phyloP scores from a whole-genome alignment of 164 flowering plant species.

The Santalum album region DNA sequence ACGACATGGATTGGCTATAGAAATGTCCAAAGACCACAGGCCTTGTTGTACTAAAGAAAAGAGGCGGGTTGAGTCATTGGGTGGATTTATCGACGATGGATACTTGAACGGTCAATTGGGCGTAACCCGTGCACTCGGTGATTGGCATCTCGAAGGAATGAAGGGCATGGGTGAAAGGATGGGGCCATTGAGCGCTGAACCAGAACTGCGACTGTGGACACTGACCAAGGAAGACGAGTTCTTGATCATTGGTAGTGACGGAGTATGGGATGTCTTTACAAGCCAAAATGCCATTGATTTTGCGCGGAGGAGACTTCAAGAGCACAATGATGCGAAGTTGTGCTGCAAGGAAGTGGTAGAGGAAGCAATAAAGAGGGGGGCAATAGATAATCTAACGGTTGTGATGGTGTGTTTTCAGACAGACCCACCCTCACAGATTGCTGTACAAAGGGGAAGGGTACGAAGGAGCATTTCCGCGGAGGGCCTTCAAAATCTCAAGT shows the following conservation, averaged over 20 bases:
- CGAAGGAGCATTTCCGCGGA: constrained; percentile 77
- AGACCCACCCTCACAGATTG: constrained; percentile 49
- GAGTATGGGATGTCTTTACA: constrained; percentile 88
- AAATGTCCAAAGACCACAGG: constrained; percentile 85
- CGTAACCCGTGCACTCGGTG: constrained; percentile 87
- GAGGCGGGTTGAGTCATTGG: constrained; percentile 64
- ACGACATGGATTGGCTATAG: constrained; percentile 56
- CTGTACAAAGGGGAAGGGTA: constrained; percentile 30
- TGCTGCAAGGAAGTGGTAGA: constrained; percentile 80
- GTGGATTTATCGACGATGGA: constrained; percentile 77
- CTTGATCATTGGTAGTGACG: constrained; percentile 81
- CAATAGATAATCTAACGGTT: constrained; percentile 67
- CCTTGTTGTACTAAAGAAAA: constrained; percentile 59
- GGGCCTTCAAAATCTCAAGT: constrained; percentile 61
- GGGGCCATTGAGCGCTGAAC: constrained; percentile 88
- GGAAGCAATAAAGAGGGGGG: constrained; percentile 72
- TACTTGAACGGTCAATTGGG: constrained; percentile 77
- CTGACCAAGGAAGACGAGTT: constrained; percentile 81
- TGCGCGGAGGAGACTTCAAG: constrained; percentile 64
- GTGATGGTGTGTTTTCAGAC: constrained; percentile 73
- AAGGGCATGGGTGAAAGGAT: constrained; percentile 28
- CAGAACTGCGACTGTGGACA: constrained; percentile 64
- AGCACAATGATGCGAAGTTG: constrained; percentile 59
- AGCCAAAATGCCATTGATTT: constrained; percentile 81
- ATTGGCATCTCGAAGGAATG: constrained; percentile 88